Conservation (phyloP, 2,329 filamentous ascomycete species). For the Bipolaris victoriae region DNA sequence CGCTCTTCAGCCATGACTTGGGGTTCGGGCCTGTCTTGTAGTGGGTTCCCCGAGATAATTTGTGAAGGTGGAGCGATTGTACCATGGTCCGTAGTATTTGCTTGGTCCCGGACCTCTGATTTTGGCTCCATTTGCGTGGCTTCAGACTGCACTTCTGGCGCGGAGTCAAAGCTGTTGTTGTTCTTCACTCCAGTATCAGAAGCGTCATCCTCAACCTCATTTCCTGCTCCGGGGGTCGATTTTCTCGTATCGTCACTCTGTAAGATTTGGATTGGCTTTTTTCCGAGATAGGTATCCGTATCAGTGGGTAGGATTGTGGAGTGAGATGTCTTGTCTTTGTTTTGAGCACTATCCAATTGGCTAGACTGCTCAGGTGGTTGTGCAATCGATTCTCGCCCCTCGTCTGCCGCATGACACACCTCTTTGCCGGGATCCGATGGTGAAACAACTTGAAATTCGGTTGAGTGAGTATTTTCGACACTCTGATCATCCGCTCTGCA, state of each 20-base stretch:
- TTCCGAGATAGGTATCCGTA: background rate
- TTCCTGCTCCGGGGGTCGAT: background rate
- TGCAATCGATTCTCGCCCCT: background rate
- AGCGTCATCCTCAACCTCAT: constrained; percentile 5
- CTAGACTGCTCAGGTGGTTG: background rate
- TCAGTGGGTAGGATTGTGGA: background rate
- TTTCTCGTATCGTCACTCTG: background rate
- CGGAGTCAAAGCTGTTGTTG: constrained; percentile 33
- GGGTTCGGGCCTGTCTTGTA: background rate
- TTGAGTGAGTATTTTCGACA: background rate
- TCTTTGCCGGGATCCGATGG: background rate
- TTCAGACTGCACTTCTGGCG: constrained; percentile 28
- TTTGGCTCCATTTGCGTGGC: constrained; percentile 8
- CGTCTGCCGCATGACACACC: background rate
- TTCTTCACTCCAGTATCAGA: constrained; percentile 36
- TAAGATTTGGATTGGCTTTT: background rate
- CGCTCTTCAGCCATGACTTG: background rate
- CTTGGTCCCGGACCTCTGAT: background rate
- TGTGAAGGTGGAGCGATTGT: background rate
- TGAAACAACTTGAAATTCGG: background rate
- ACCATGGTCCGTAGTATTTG: constrained; percentile 10
- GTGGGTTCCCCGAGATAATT: background rate
- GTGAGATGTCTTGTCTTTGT: background rate
- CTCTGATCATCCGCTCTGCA: background rate
- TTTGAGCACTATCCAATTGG: background rate